Base-by-base conservation (phyloP, 2,329 filamentous ascomycete species). In the Paraconiothyrium brasiliense region DNA sequence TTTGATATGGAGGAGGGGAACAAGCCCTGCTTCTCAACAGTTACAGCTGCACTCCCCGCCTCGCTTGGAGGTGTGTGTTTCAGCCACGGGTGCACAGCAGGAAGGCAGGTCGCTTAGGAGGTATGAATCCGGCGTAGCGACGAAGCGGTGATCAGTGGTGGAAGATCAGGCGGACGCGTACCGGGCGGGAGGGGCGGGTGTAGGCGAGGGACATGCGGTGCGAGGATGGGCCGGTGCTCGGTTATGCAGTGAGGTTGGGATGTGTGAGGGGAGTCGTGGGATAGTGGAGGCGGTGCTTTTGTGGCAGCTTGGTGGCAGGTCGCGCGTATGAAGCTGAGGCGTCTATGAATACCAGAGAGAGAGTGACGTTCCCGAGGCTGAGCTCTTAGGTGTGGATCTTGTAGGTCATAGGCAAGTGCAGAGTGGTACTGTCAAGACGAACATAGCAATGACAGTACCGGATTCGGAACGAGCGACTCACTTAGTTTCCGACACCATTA, bases 31-130 rank as follows among this genome's bases (percentile, higher is more conserved):
- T 20, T 56, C 54, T 48, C 54, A 48, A 47, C 47, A 59, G 35
- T 47, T 43, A 46, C 52, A 46, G 39, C 16, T 46, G 52, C 37
- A 27, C n/a, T 24, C 32, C 22, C 22, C 37, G 13, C 58, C 27
- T 60, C 58, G 46, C 58, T 60, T 60, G 37, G 41, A 43, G 10
- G 30, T 14, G n/a, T 7, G 43, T 35, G 60, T 62, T 62, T 62
- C 60, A 62, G 60, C 56, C 56, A 27, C 13, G 20, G 57, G 9
- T 48, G 35, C 56, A 62, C 60, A 41, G 14, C 60, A 54, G 37
- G 32, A 14, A 4, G 27, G 24, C 41, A 35, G 22, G 30, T 14
- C 13, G 27, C 2, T 30, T 30, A 30, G 27, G 6, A 30, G 35
- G 35, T 37, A 14, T 9, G 39, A n/a, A 8, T 13, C 4, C 11